These are phyloP conservation scores for Colletotrichum kahawae DNA, from an alignment of 2,329 filamentous ascomycete species.

Conservation along the genomic window DNA sequence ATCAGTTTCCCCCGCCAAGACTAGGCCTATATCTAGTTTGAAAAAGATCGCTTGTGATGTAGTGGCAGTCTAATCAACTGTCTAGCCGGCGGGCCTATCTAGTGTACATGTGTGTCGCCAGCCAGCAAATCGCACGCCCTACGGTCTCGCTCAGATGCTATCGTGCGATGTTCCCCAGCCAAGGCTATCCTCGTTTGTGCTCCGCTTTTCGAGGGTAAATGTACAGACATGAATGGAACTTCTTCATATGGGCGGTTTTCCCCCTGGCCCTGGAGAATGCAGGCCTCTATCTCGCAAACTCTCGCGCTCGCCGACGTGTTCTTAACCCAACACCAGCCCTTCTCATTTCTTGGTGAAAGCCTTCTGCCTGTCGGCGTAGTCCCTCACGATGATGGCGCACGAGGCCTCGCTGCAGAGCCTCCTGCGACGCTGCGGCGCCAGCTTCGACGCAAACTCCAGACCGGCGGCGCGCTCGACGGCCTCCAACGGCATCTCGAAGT, in stretches of 20 bases:
- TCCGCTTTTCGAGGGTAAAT: neutral
- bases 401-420: slow-evolving; percentile 85
- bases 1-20: neutral
- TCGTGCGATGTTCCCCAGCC: neutral
- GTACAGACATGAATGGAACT: slow-evolving; percentile 19
- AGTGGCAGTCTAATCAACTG: neutral
- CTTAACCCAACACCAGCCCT: neutral
- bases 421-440: slow-evolving; percentile 76
- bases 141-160: slow-evolving; percentile 2
- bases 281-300: neutral
- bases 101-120: slow-evolving; percentile 22
- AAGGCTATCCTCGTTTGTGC: neutral
- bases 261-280: neutral
- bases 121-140: neutral
- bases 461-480: slow-evolving; percentile 91
- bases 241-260: neutral
- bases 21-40: neutral
- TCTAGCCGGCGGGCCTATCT: neutral
- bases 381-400: slow-evolving; percentile 82
- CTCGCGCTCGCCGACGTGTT: neutral
- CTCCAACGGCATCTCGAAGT: slow-evolving; percentile 96
- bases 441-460: slow-evolving; percentile 84
- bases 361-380: slow-evolving; percentile 72
- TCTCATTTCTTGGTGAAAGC: slow-evolving; percentile 50
- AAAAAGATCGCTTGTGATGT: neutral